Percentiles rank a stretch among this genome's conserved stretches.
phyloP scores from a whole-genome alignment of 192 early-diverging fungal species.

The Thamnidium elegans region DNA sequence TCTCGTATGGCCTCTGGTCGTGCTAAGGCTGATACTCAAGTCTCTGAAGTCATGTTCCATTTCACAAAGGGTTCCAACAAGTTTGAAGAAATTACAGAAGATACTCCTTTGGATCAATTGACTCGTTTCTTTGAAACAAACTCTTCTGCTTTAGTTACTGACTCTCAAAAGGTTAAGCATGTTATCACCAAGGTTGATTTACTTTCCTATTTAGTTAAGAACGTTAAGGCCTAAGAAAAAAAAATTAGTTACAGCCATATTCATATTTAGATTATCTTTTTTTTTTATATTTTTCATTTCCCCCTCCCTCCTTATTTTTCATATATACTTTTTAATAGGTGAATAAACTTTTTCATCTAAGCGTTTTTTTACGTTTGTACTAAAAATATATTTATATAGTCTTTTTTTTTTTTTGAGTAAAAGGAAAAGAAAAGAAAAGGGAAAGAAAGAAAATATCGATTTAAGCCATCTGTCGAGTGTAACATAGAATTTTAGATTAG shows the following conservation, averaged over 20 bases:
- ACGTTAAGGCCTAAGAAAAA: slow-evolving; percentile 24
- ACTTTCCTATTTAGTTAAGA: slow-evolving; percentile 72
- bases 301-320: too few relatives aligned
- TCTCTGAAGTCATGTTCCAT: slow-evolving; percentile 79
- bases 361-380: too few relatives aligned
- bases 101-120: slow-evolving; percentile 81
- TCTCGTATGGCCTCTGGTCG: slow-evolving; percentile 69
- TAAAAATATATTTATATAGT: too few relatives aligned
- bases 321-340: too few relatives aligned
- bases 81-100: slow-evolving; percentile 84
- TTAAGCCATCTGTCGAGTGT: too few relatives aligned
- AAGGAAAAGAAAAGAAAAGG: too few relatives aligned
- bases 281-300: too few relatives aligned
- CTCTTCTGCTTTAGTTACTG: slow-evolving; percentile 87
- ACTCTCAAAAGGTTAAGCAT: slow-evolving; percentile 65
- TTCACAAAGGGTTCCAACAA: slow-evolving; percentile 58
- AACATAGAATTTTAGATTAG: too few relatives aligned
- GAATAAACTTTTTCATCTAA: too few relatives aligned
- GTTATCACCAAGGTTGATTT: slow-evolving; percentile 97
- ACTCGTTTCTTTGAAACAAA: slow-evolving; percentile 91
- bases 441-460: too few relatives aligned
- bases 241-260: not conserved
- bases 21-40: slow-evolving; percentile 60
- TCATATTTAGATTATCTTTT: too few relatives aligned
- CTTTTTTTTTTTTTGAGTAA: too few relatives aligned